Conservation (phyloP, 1,284 basidiomycete species). For the Fomes fomentarius region DNA sequence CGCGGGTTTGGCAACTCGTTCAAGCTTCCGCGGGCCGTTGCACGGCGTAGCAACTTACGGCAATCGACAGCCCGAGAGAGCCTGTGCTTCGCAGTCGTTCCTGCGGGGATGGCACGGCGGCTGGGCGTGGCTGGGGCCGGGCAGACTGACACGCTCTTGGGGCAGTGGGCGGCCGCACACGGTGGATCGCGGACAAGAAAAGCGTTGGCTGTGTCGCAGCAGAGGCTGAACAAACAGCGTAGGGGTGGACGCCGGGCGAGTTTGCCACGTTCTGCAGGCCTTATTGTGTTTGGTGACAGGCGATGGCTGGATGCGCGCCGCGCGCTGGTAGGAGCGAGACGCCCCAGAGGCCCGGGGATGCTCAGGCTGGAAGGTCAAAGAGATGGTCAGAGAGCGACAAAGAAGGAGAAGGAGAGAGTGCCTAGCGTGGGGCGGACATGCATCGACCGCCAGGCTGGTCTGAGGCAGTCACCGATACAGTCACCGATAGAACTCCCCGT, state of each 20-base stretch:
- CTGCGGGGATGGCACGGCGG: constrained; percentile 1
- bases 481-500: too few relatives aligned
- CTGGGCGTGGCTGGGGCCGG: not conserved
- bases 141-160: not conserved
- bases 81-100: constrained; percentile 10
- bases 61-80: constrained; percentile 25
- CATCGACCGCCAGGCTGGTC: constrained; percentile 30
- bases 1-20: constrained; percentile 31
- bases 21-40: constrained; percentile 35
- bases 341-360: constrained; percentile 7
- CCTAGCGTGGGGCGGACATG: constrained; percentile 25
- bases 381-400: constrained; percentile 7
- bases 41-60: constrained; percentile 30
- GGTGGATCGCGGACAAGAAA: not conserved
- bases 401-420: constrained; percentile 7
- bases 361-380: not conserved
- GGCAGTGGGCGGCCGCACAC: constrained; percentile 1
- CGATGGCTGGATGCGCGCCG: constrained; percentile 11
- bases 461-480: too few relatives aligned
- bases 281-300: constrained; percentile 28
- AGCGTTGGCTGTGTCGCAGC: not conserved
- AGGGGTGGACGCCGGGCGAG: constrained; percentile 8
- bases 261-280: constrained; percentile 29
- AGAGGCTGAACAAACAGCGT: not conserved
- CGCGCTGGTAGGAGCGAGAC: constrained; percentile 4